Base-by-base conservation (phyloP, 495 filamentous ascomycete species). In the Annulohypoxylon nitens region DNA sequence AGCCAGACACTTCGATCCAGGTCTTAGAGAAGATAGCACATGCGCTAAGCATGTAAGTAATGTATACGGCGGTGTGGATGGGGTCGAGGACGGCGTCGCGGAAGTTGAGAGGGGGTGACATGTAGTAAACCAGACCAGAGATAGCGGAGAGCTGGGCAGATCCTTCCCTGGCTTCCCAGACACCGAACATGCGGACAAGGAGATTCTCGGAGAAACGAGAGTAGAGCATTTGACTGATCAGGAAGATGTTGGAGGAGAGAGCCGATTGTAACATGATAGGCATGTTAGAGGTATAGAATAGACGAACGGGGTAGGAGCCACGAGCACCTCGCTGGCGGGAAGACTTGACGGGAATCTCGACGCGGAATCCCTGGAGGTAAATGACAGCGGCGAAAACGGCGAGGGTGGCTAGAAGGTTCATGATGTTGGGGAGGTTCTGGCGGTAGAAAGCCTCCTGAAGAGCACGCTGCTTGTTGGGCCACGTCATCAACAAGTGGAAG, bases 11-110 rank as follows among this genome's bases (percentile, higher is more conserved):
- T 83, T 99, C 97, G 79, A 99, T 98, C 97, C 96, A 99, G 25
- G 96, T 98, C 93, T 98, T 99, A 83, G 94, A 97, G 88, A 99
- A 99, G 80, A 98, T 88, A 60, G 97, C 97, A 77, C 97, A 99
- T 71, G 97, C 97, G 74, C 92, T 90, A 60, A 98, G 90, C 94
- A 98, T 99, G 85, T 97, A 99, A 53, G 89, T 88, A 69, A 98
- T 94, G 84, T 98, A 99, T 78, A 98, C 88, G 66, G 91, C 93
- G 12, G 97, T 98, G 86, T 99, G 95, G 75, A 99, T 91, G 34
- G 97, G 96, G 84, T 99, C 97, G 57, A 97, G 83, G 11, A 99
- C 88, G 67, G 97, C 96, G 73, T 98, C 95, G 80, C 91, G 97
- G 87, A 99, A 95, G 90, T 95, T 97, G 70, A 97, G 88, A 39